Conservation (phyloP, 192 early-diverging fungal species). For the Backusella psychrophila region DNA sequence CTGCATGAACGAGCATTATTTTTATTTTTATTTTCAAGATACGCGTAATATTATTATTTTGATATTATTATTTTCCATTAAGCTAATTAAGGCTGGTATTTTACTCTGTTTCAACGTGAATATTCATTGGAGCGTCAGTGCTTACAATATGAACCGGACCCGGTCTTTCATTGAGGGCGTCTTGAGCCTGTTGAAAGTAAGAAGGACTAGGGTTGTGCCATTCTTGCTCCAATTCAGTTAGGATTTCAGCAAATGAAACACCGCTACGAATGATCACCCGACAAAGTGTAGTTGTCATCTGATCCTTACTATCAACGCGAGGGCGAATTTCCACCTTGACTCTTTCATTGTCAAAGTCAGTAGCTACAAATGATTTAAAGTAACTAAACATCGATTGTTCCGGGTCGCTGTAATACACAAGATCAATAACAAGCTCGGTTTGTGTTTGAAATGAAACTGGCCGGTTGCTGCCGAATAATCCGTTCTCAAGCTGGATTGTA, state of each 20-base stretch:
- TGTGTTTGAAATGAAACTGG: constrained; percentile 34
- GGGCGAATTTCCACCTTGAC: constrained; percentile 47
- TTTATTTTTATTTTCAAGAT: no score
- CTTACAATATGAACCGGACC: constrained; percentile 24
- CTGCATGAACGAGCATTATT: no score
- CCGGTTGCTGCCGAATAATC: constrained; percentile 35
- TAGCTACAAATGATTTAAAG: constrained; percentile 39
- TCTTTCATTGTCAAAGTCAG: constrained; percentile 34
- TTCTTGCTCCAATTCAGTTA: constrained; percentile 38
- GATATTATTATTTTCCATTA: background rate
- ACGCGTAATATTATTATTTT: background rate
- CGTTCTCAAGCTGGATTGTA: constrained; percentile 28
- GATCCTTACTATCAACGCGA: constrained; percentile 41
- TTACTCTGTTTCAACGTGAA: background rate
- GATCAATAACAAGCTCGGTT: constrained; percentile 47
- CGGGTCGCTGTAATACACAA: constrained; percentile 41
- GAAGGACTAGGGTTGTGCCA: constrained; percentile 38
- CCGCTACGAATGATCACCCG: constrained; percentile 44
- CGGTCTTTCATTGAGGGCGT: constrained; percentile 28
- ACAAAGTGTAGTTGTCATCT: constrained; percentile 34
- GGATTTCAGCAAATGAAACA: constrained; percentile 39
- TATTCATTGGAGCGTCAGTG: constrained; percentile 23
- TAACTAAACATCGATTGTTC: constrained; percentile 41
- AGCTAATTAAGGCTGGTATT: background rate
- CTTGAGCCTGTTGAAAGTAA: constrained; percentile 40